Evolutionary conservation across 345 rosid species (phyloP).

Genomic region (Heritiera littoralis): DNA sequence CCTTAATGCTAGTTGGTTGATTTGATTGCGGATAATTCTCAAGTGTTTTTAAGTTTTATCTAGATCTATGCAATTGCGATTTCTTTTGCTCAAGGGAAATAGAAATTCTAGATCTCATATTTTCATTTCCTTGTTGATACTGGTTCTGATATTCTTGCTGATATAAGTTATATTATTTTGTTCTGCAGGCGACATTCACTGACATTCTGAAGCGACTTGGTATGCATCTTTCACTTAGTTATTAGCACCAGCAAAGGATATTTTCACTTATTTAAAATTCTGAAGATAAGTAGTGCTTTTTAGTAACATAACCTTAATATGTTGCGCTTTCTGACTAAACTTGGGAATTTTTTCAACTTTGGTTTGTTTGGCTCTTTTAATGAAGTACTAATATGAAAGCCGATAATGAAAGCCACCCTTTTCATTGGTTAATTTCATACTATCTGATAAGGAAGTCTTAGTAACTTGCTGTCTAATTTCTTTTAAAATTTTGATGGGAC

Average conservation of each 20-base stretch:
- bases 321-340: neutral
- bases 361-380: neutral
- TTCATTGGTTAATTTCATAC: neutral
- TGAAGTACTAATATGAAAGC: too few species aligned
- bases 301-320: neutral
- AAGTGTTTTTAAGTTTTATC: neutral
- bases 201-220: conserved; percentile 86
- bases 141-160: neutral
- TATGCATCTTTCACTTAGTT: conserved; percentile 38
- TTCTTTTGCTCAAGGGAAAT: neutral
- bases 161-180: conserved; percentile 22
- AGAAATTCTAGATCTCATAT: neutral
- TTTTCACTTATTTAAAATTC: neutral
- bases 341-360: neutral
- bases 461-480: neutral
- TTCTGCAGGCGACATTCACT: conserved; percentile 91
- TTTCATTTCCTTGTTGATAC: neutral
- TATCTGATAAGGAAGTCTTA: neutral
- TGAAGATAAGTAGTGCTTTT: neutral
- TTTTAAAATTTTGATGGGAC: neutral
- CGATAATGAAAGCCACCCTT: neutral
- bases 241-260: neutral
- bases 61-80: neutral
- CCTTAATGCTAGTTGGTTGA: neutral
- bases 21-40: neutral